A percentile compares a stretch with the other conserved stretches of the same genome.
Evolutionary conservation across 257 asterid genomes (phyloP).

Genomic region (Solanum etuberosum): DNA sequence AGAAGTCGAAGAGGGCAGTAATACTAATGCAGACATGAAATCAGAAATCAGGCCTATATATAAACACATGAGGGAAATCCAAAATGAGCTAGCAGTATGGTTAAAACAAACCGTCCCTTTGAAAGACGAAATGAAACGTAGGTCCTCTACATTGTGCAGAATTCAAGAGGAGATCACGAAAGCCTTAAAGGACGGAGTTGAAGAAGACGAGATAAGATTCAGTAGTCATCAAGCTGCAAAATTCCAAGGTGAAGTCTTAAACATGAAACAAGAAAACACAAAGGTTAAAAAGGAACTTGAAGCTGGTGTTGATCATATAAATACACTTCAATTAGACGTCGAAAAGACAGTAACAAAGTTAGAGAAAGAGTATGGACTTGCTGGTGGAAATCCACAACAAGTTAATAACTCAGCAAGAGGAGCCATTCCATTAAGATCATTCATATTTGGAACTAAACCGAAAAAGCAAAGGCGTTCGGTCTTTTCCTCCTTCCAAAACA

Average conservation of each 20-base stretch:
- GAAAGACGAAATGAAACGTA: slow-evolving; percentile 31
- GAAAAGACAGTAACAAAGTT: slow-evolving; percentile 21
- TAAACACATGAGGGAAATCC: slow-evolving; percentile 47
- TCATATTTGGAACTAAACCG: slow-evolving; percentile 37
- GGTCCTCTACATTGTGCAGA: slow-evolving; percentile 24
- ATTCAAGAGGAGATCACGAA: slow-evolving; percentile 41
- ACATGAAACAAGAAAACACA: slow-evolving; percentile 53
- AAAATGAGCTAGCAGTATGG: slow-evolving; percentile 34
- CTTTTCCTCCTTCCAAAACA: slow-evolving; percentile 35
- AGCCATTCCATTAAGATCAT: slow-evolving; percentile 33
- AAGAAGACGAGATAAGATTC: slow-evolving; percentile 34
- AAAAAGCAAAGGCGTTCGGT: slow-evolving; percentile 42
- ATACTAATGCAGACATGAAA: slow-evolving; percentile 7
- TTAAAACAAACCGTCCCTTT: slow-evolving; percentile 25
- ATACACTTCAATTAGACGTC: slow-evolving; percentile 28
- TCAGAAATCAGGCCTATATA: slow-evolving; percentile 39
- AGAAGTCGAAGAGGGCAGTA: slow-evolving; percentile 13
- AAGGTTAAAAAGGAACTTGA: slow-evolving; percentile 45
- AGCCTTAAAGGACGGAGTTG: slow-evolving; percentile 33
- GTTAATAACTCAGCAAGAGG: background rate
- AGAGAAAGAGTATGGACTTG: slow-evolving; percentile 33
- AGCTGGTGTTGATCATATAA: slow-evolving; percentile 29
- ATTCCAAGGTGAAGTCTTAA: slow-evolving; percentile 47
- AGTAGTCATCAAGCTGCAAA: slow-evolving; percentile 61
- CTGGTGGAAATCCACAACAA: slow-evolving; percentile 11